Evolutionary conservation across 2,329 filamentous ascomycete genomes (phyloP).

Genomic region (Alternaria ventricosa): DNA sequence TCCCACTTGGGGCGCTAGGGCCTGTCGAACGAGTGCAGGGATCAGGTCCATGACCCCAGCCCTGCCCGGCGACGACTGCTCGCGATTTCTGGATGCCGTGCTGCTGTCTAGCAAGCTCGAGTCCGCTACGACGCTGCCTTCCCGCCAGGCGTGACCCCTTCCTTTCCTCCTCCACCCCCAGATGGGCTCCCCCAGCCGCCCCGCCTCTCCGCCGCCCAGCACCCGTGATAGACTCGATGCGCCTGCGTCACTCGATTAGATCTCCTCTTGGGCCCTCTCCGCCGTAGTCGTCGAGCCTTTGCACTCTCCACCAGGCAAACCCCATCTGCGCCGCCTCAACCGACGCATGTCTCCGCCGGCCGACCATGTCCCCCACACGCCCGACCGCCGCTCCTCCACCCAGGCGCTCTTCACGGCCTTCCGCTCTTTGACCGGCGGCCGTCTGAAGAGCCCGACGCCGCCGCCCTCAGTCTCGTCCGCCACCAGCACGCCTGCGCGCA

Average conservation of each 20-base stretch:
- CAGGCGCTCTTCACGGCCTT: conserved; percentile 48
- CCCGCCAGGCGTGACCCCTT: neutral
- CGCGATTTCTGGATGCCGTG: conserved; percentile 2
- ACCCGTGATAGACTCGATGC: conserved; percentile 26
- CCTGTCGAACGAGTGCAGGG: conserved; percentile 8
- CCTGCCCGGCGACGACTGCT: neutral
- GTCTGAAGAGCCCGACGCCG: conserved; percentile 43
- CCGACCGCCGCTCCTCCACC: conserved; percentile 48
- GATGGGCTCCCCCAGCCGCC: conserved; percentile 23
- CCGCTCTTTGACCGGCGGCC: conserved; percentile 44
- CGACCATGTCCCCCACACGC: conserved; percentile 45
- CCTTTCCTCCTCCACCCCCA: conserved; percentile 3
- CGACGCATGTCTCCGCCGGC: conserved; percentile 48
- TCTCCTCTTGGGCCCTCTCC: conserved; percentile 4
- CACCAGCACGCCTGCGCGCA: conserved; percentile 38
- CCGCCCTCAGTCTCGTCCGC: conserved; percentile 41
- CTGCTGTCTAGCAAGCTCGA: conserved; percentile 1
- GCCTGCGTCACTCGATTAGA: conserved; percentile 21
- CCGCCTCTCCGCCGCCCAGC: conserved; percentile 21
- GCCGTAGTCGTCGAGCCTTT: neutral
- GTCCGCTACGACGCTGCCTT: conserved; percentile 7
- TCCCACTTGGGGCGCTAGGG: conserved; percentile 6
- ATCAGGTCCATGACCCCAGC: neutral
- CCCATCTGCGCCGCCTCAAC: conserved; percentile 17
- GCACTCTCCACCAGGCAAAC: neutral